Conservation (phyloP, 257 asterid genomes). For the Plantago elongata region DNA sequence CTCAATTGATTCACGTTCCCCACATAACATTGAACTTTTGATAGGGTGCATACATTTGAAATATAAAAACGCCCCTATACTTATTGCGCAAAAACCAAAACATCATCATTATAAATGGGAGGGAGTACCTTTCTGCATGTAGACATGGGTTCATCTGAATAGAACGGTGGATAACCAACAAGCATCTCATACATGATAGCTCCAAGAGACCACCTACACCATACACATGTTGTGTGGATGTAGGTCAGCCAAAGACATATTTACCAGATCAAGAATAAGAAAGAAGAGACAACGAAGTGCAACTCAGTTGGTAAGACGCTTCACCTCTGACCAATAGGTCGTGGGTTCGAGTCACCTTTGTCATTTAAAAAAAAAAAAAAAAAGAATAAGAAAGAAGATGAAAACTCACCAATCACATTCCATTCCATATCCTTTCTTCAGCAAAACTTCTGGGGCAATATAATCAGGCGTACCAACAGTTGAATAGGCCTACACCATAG, state of each 20-base stretch:
- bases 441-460: slow-evolving; percentile 93
- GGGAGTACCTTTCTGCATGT: slow-evolving; percentile 81
- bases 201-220: slow-evolving; percentile 91
- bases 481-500: slow-evolving; percentile 70
- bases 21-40: too few relatives aligned
- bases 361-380: too few relatives aligned
- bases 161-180: slow-evolving; percentile 95
- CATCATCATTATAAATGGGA: too few relatives aligned
- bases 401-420: slow-evolving; percentile 90
- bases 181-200: slow-evolving; percentile 99
- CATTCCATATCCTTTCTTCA: slow-evolving; percentile 96
- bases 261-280: slow-evolving; percentile 12
- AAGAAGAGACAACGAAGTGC: too few relatives aligned
- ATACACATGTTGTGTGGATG: slow-evolving; percentile 16
- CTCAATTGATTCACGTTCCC: too few relatives aligned
- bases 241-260: slow-evolving; percentile 13
- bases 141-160: slow-evolving; percentile 96
- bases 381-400: slow-evolving; percentile 12
- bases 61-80: slow-evolving; percentile 7
- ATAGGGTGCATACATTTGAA: background rate
- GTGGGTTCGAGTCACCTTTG: too few relatives aligned
- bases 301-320: too few relatives aligned
- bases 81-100: too few relatives aligned
- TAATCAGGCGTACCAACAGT: slow-evolving; percentile 99
- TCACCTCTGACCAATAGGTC: too few relatives aligned